Evolutionary conservation across 108 stramenopile species (phyloP).

Genomic region (Skeletonema costatum): DNA sequence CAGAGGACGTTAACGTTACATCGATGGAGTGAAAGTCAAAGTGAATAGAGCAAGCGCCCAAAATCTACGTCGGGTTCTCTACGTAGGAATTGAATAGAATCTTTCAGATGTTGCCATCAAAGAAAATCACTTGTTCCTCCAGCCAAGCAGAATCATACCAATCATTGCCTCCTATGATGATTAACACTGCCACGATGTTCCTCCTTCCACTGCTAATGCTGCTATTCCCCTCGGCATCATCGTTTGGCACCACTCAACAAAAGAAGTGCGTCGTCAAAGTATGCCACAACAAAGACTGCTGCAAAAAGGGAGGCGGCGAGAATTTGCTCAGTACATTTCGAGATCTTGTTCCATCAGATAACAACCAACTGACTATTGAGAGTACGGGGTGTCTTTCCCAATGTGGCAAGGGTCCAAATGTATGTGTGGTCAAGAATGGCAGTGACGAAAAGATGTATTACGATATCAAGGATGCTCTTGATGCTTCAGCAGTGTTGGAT

Average conservation of each 20-base stretch:
- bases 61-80: too few relatives aligned
- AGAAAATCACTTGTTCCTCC: too few relatives aligned
- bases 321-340: slow-evolving; percentile 25
- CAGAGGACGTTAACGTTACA: too few relatives aligned
- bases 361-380: slow-evolving; percentile 23
- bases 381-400: slow-evolving; percentile 47
- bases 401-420: slow-evolving; percentile 51
- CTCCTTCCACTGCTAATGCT: neutral
- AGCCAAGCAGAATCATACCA: neutral
- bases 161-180: neutral
- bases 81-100: neutral
- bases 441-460: slow-evolving; percentile 37
- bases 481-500: slow-evolving; percentile 46
- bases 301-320: slow-evolving; percentile 42
- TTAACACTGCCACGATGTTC: neutral
- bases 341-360: slow-evolving; percentile 35
- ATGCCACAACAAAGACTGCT: slow-evolving; percentile 51
- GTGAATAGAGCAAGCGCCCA: too few relatives aligned
- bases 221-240: neutral
- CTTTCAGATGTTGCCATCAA: too few relatives aligned
- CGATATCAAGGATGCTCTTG: slow-evolving; percentile 28
- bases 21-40: too few relatives aligned
- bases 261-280: slow-evolving; percentile 22
- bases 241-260: neutral
- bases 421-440: slow-evolving; percentile 19